Evolutionary conservation across 2,329 filamentous ascomycete genomes (phyloP).

Genomic region (Teratosphaeria viscida): DNA sequence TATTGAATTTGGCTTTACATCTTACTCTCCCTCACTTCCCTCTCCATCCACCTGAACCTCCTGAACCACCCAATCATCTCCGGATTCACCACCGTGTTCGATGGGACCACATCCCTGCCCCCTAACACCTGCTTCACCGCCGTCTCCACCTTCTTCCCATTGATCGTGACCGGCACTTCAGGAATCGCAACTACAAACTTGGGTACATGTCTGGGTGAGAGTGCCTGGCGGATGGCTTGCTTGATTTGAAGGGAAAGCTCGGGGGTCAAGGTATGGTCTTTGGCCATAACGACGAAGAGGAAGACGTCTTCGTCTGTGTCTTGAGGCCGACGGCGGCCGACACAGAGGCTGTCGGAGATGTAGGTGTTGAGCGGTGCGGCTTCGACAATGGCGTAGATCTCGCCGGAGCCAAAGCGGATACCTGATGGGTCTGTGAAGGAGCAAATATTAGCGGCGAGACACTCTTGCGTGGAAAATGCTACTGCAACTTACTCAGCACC

Average conservation of each 20-base stretch:
- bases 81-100: constrained; percentile 32
- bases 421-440: constrained; percentile 30
- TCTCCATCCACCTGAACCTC: constrained; percentile 24
- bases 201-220: constrained; percentile 32
- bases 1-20: constrained; percentile 5
- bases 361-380: constrained; percentile 27
- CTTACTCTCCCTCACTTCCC: constrained; percentile 14
- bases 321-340: constrained; percentile 26
- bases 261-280: constrained; percentile 17
- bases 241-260: constrained; percentile 16
- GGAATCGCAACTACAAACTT: constrained; percentile 29
- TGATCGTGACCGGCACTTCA: constrained; percentile 36
- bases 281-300: constrained; percentile 30
- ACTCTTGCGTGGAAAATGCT: too few species aligned
- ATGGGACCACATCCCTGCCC: constrained; percentile 29
- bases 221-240: constrained; percentile 15
- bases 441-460: neutral
- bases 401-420: constrained; percentile 37
- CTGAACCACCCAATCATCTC: constrained; percentile 26
- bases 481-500: constrained; percentile 27
- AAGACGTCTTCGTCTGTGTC: constrained; percentile 32
- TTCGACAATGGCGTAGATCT: constrained; percentile 41
- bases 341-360: constrained; percentile 30
- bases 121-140: constrained; percentile 33
- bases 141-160: constrained; percentile 39